A percentile compares a stretch with the other conserved stretches of the same genome.
phyloP scores from a whole-genome alignment of 163 green algal genomes.

The Chlamydomonas reinhardtii region DNA sequence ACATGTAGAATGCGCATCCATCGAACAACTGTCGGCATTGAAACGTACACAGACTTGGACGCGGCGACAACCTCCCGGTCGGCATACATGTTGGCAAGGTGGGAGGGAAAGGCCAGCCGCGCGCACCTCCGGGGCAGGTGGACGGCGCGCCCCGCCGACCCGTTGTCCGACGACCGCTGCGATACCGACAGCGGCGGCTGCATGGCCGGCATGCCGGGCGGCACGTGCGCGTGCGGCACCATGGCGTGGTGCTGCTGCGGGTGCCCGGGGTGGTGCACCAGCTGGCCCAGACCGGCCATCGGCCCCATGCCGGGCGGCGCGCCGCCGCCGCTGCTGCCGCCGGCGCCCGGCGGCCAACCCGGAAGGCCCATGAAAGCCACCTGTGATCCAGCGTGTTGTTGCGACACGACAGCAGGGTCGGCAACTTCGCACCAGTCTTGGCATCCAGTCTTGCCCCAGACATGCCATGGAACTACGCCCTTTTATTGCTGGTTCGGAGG shows the following conservation, averaged over 20 bases:
- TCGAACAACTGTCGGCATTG: too few relatives aligned
- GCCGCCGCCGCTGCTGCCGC: constrained; percentile 9
- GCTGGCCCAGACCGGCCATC: constrained; percentile 34
- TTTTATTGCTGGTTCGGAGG: too few relatives aligned
- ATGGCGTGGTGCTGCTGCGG: not conserved
- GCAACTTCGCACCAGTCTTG: too few relatives aligned
- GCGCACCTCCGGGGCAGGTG: constrained; percentile 7
- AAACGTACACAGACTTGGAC: too few relatives aligned
- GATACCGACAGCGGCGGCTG: not conserved
- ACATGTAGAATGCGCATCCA: too few relatives aligned
- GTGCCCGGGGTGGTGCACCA: constrained; percentile 4
- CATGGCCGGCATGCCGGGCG: not conserved
- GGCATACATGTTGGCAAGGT: too few relatives aligned
- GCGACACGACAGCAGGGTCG: too few relatives aligned
- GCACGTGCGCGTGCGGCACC: not conserved
- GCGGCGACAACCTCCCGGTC: too few relatives aligned
- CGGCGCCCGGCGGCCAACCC: not conserved
- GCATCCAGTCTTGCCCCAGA: too few relatives aligned
- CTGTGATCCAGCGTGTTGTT: too few relatives aligned
- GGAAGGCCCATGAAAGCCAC: too few relatives aligned
- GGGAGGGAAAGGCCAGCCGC: not conserved
- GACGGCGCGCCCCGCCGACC: not conserved
- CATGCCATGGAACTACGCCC: too few relatives aligned
- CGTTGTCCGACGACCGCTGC: constrained; percentile 7
- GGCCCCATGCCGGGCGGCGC: not conserved